Conservation (phyloP, 106 monocot genomes). For the Dendrobium officinale region DNA sequence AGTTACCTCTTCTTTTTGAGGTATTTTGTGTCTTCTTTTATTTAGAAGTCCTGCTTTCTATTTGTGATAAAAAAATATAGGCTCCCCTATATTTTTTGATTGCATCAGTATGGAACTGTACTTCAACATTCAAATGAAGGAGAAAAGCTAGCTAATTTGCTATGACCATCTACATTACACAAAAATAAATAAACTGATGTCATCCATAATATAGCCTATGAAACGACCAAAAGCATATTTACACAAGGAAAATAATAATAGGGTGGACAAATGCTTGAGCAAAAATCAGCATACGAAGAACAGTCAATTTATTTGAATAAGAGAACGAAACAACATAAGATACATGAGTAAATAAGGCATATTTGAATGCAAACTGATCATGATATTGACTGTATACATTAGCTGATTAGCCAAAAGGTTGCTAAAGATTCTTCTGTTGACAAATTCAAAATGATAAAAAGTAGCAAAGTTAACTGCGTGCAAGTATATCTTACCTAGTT, state of each 20-base stretch:
- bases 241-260: neutral
- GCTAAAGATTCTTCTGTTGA: neutral
- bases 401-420: neutral
- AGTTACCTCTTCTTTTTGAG: no score
- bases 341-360: neutral
- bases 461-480: neutral
- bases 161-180: neutral
- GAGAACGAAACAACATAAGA: neutral
- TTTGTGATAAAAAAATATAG: no score
- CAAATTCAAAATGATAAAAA: neutral
- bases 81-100: no score
- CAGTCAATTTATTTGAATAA: neutral
- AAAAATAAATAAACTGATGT: neutral
- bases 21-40: no score
- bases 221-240: neutral
- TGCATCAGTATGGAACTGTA: neutral
- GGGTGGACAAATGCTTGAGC: neutral
- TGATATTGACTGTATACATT: neutral
- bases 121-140: neutral
- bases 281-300: neutral
- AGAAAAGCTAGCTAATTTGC: neutral
- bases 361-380: neutral
- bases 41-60: no score
- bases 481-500: conserved; percentile 44
- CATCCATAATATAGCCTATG: neutral